phyloP scores from a whole-genome alignment of 768 basidiomycete species.

The Tricholomella constricta region DNA sequence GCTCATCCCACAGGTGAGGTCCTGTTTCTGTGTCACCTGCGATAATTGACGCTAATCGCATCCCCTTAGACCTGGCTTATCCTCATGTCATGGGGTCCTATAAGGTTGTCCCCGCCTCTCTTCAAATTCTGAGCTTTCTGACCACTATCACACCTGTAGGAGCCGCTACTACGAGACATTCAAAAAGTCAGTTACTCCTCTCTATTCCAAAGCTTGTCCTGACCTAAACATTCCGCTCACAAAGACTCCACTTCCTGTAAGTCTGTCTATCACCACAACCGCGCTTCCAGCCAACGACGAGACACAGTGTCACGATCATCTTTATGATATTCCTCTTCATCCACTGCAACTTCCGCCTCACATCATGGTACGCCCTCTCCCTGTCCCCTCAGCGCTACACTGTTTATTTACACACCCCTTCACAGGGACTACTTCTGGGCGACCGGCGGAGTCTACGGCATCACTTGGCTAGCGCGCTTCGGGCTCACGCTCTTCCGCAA shows the following conservation, averaged over 20 bases:
- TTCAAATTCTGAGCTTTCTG: neutral
- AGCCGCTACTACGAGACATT: constrained; percentile 34
- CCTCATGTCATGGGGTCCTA: constrained; percentile 30
- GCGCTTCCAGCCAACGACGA: neutral
- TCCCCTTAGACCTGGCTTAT: constrained; percentile 26
- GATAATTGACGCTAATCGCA: neutral
- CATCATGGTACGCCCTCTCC: constrained; percentile 25
- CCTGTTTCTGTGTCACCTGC: neutral
- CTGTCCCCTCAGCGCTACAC: neutral
- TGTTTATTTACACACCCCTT: neutral
- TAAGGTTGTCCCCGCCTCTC: constrained; percentile 1
- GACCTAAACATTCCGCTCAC: neutral
- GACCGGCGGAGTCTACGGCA: constrained; percentile 26
- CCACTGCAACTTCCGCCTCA: constrained; percentile 31
- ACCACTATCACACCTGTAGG: constrained; percentile 1
- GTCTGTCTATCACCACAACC: neutral
- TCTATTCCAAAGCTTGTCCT: neutral
- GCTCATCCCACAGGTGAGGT: constrained; percentile 31
- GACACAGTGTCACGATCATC: constrained; percentile 27
- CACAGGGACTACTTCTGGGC: constrained; percentile 35
- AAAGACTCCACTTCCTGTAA: constrained; percentile 10
- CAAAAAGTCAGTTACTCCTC: constrained; percentile 24
- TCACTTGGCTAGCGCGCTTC: constrained; percentile 28
- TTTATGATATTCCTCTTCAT: constrained; percentile 35
- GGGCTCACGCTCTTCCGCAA: constrained; percentile 26